These are phyloP conservation scores for Zygoascus sp. DNA, from an alignment of 1,139 yeast species.

Conservation along the genomic window DNA sequence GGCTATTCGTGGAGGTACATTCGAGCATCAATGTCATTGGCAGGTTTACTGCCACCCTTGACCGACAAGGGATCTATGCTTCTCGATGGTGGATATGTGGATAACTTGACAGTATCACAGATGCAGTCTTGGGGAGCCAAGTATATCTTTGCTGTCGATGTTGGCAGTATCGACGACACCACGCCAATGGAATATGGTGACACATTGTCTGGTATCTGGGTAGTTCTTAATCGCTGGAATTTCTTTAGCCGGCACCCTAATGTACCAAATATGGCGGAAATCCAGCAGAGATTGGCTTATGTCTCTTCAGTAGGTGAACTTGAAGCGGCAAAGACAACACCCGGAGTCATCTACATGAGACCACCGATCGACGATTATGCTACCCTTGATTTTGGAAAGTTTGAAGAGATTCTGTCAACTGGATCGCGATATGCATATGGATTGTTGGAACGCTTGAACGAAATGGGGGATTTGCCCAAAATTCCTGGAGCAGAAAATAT, in stretches of 20 bases:
- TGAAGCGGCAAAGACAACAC: slow-evolving; percentile 76
- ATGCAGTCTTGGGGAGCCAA: slow-evolving; percentile 84
- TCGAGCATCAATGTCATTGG: slow-evolving; percentile 94
- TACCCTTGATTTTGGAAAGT: slow-evolving; percentile 86
- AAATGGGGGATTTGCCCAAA: slow-evolving; percentile 52
- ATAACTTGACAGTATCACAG: slow-evolving; percentile 85
- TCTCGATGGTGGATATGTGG: slow-evolving; percentile 93
- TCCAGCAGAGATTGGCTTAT: slow-evolving; percentile 87
- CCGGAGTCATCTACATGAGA: slow-evolving; percentile 83
- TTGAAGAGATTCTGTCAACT: slow-evolving; percentile 80
- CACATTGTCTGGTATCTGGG: slow-evolving; percentile 90
- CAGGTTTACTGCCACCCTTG: slow-evolving; percentile 84
- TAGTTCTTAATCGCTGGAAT: slow-evolving; percentile 78
- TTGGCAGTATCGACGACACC: slow-evolving; percentile 89
- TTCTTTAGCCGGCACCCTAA: slow-evolving; percentile 85
- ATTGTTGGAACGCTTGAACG: slow-evolving; percentile 51
- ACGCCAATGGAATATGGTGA: slow-evolving; percentile 93
- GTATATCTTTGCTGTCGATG: slow-evolving; percentile 91
- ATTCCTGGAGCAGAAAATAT: slow-evolving; percentile 50
- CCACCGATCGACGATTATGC: slow-evolving; percentile 94
- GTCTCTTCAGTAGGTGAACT: slow-evolving; percentile 93
- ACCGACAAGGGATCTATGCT: slow-evolving; percentile 85
- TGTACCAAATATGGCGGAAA: slow-evolving; percentile 92
- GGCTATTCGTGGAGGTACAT: slow-evolving; percentile 97
- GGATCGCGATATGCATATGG: slow-evolving; percentile 73